Evolutionary conservation across 164 flowering plant species (phyloP).

Genomic region (Sedum album): DNA sequence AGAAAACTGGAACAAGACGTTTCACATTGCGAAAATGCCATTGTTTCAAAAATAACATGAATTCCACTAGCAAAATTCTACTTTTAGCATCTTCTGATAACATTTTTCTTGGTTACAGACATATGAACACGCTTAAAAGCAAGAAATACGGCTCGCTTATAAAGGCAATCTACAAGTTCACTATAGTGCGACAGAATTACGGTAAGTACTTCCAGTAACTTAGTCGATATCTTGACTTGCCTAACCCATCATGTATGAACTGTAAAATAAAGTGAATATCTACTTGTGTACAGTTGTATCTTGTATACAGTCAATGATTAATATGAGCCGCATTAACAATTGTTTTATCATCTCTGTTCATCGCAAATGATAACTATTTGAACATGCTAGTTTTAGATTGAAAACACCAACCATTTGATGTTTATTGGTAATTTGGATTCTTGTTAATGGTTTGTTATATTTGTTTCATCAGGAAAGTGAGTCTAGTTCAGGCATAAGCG

Average conservation of each 20-base stretch:
- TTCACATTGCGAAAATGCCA: too few relatives aligned
- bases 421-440: not conserved
- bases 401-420: not conserved
- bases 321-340: not conserved
- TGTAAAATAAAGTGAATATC: not conserved
- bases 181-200: constrained; percentile 50
- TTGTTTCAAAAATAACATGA: not conserved
- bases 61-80: not conserved
- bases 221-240: not conserved
- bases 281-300: not conserved
- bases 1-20: not conserved
- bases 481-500: not conserved
- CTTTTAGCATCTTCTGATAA: not conserved
- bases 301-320: not conserved
- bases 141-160: constrained; percentile 53
- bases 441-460: too few relatives aligned
- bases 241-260: not conserved
- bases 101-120: constrained; percentile 31
- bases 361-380: not conserved
- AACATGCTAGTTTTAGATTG: not conserved
- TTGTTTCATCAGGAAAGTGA: constrained; percentile 8
- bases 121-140: constrained; percentile 63
- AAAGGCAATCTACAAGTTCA: constrained; percentile 51
- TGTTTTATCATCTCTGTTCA: not conserved
- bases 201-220: constrained; percentile 46